Evolutionary conservation across 495 filamentous ascomycete genomes (phyloP).

Genomic region (Aspergillus leporis): DNA sequence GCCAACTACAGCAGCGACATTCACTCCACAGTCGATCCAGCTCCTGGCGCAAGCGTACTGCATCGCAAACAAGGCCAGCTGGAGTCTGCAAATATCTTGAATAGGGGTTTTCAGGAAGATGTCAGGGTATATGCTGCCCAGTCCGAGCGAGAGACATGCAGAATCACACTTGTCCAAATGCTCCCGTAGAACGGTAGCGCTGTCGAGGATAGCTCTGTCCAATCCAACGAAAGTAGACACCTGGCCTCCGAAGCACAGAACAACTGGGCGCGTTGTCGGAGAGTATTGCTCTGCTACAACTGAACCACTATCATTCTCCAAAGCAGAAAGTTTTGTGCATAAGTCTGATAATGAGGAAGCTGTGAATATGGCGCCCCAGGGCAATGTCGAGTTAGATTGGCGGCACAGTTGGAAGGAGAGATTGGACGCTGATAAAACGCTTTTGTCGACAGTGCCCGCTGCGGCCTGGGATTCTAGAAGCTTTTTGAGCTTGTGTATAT

Average conservation of each 20-base stretch:
- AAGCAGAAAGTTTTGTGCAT: neutral
- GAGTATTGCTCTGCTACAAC: no score
- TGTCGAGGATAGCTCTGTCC: conserved; percentile 29
- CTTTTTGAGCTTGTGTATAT: no score
- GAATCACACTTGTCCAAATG: neutral
- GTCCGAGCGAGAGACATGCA: conserved; percentile 24
- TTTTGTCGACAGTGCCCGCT: no score
- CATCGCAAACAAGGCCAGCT: conserved; percentile 41
- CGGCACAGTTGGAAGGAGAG: no score
- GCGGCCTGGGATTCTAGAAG: no score
- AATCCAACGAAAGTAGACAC: conserved; percentile 42
- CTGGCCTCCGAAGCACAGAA: conserved; percentile 57
- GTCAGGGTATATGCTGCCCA: conserved; percentile 44
- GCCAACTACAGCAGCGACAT: conserved; percentile 38
- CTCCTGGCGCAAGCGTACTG: conserved; percentile 45
- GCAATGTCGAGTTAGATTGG: no score
- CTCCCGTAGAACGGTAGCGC: conserved; percentile 30
- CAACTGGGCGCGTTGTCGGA: conserved; percentile 21
- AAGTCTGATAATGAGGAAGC: neutral
- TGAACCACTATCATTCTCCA: no score
- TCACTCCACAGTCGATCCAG: conserved; percentile 47
- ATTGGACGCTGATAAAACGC: no score
- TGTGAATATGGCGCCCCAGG: no score
- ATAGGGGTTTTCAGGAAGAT: conserved; percentile 43
- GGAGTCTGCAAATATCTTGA: conserved; percentile 39